Evolutionary conservation across 768 basidiomycete species (phyloP), one percentile per base, ranked within the genome.

Genomic region (Pleurotus citrinopileatus): DNA sequence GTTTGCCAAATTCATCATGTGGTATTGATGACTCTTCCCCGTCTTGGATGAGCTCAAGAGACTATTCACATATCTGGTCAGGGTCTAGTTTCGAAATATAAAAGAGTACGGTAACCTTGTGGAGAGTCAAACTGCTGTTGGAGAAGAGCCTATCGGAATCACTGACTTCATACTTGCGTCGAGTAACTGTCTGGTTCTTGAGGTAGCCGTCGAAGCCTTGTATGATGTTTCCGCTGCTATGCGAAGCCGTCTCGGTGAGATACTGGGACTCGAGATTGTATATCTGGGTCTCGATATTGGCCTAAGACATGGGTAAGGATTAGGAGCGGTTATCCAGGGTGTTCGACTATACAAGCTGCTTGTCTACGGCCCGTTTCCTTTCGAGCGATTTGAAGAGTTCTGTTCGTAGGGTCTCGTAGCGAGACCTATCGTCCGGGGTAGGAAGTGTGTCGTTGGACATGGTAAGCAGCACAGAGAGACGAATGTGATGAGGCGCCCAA

Each of bases 171-270:
- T 86, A 82, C 63, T 84, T 86, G 64, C 86, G 78, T 61, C 89
- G 74, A 5, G 52, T 32, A 7, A 79, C 74, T 0, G 79, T 79
- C 55, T 85, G 87, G 60, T 86, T 86, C 69, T 93, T 94, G 55
- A 93, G 80, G 64, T 92, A 94, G 37, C 86, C 84, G 52, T 93
- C 91, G 59, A 93, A 93, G 3, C 91, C 91, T 61, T 87, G 87
- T 32, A 94, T 87, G 51, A 94, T 92, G 60, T 94, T 93, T 26
- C 91, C 91, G 15, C 91, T 89, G 60, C 82, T 85, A 57, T 87
- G 85, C 0, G 75, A 74, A 1, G 86, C 81, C 0, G 91, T 92
- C 50, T 94, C 91, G 5, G 83, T 81, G 29, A 94, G 73, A 67
- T 93, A 94, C 3, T 77, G 70, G 7, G 81, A 81, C 66, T 94